Base-by-base conservation (phyloP, 2,329 filamentous ascomycete genomes). In the Trichothecium roseum region DNA sequence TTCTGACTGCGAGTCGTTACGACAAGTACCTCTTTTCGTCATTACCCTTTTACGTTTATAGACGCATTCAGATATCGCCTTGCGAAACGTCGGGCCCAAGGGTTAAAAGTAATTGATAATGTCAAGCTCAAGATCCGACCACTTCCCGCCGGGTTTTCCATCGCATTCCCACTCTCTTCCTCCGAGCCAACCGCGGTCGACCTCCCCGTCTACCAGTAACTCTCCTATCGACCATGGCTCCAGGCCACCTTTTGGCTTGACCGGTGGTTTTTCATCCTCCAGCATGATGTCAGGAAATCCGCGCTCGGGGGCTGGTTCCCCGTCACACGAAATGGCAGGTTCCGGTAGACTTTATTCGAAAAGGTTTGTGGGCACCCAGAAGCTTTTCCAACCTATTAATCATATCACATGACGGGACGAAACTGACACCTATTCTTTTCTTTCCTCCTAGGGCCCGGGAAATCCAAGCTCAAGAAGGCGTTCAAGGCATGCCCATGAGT, bases 391-490 rank as follows among this genome's bases (percentile, higher is more conserved):
- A 20, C 17, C 5, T 5, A 34, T 22, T 14, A 9, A 30, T 5
- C n/a, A 18, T 30, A 17, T 31, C 18, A 20, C 30, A 17, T 4
- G 17, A 20, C 16, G 14, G n/a, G 28, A 28, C n/a, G 9, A 4
- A 13, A 16, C 34, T 30, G 18, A 37, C 18, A 24, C 9, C 22
- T n/a, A 24, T 7, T 15, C 17, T 27, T 6, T 24, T 6, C 20
- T 6, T n/a, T n/a, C 12, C 35, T 22, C n/a, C n/a, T 42, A 94
- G 89, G 55, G 88, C 91, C 46, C 77, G 91, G 57, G 91, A 98
- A 61, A 95, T 96, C 42, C 89, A 96, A 65, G 88, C 88, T 37
- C 88, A 95, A 64, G 89, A 96, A 72, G 88, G 88, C 35, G 71
- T 94, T 34, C 65, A 68, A 55, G 80, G 69, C 53, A 71, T 74